Base-by-base conservation (phyloP, 1,139 yeast species). In the Hemisphaericaspora subhashii region DNA sequence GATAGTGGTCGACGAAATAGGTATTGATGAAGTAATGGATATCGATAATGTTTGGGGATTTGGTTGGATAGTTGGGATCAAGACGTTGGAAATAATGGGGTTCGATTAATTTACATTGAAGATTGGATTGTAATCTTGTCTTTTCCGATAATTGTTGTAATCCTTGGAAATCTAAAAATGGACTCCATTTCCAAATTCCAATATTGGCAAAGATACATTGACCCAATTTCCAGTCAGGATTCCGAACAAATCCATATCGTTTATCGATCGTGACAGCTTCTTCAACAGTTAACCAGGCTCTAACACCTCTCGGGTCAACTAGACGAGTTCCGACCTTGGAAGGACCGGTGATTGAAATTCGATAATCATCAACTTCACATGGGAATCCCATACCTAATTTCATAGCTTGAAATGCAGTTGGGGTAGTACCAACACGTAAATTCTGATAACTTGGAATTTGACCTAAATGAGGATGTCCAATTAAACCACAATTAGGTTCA, bases 161-260 rank as follows among this genome's bases (percentile, higher is more conserved):
- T 7, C 38, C 37, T 2, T 47, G 51, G 20, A 61, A 49, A 36
- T 62, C 60, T 13, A 57, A 20, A 60, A 58, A 27, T 47, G 58
- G 31, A 55, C 50, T 46, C 79, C 79, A 66, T 13, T 48, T 47
- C 95, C 96, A 89, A 5, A 90, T 81, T 0, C 83, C 88, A 47
- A 81, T 83, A 40, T 77, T 77, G 10, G 84, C 85, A 81, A 87
- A 90, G 14, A 89, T 72, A 60, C 98, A 90, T 36, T 66, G 66
- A 0, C 94, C 96, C 1, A 83, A 56, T 35, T 66, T 56, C 97
- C 97, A 90, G 1, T 64, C 62, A 0, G 69, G 52, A 31, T 66
- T 70, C 50, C 98, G 74, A 17, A 64, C 54, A 81, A 95, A 90
- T 1, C 85, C 85, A 59, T 86, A 86, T 42, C 72, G 75, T 4